Conservation (phyloP, 805 yeast genomes). For the Ogataea paradorogensis region DNA sequence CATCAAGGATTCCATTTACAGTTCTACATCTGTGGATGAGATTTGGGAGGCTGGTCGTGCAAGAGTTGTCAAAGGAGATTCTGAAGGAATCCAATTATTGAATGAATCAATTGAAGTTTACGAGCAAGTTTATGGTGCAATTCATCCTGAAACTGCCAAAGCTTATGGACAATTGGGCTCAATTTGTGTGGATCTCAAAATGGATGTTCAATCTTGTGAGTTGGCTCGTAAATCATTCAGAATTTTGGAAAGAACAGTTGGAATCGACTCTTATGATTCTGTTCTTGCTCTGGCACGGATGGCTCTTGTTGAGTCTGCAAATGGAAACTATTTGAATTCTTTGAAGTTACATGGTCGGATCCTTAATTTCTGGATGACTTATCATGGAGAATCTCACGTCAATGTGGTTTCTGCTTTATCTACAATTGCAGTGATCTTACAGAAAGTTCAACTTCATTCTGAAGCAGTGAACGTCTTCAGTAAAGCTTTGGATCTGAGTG, state of each 20-base stretch:
- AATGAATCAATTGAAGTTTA: slow-evolving; percentile 67
- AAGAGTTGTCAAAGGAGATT: slow-evolving; percentile 37
- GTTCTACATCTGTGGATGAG: slow-evolving; percentile 69
- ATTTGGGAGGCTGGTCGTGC: slow-evolving; percentile 60
- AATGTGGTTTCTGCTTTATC: slow-evolving; percentile 61
- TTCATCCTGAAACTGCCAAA: slow-evolving; percentile 76
- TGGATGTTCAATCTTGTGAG: slow-evolving; percentile 56
- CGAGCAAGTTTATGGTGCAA: slow-evolving; percentile 80
- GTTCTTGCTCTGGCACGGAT: slow-evolving; percentile 69
- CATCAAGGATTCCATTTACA: slow-evolving; percentile 67
- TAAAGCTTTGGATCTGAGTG: slow-evolving; percentile 51
- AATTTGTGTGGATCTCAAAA: slow-evolving; percentile 58
- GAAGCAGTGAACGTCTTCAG: slow-evolving; percentile 54
- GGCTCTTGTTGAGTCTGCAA: slow-evolving; percentile 65
- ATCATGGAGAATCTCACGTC: slow-evolving; percentile 68
- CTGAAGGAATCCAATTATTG: slow-evolving; percentile 61
- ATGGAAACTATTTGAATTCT: slow-evolving; percentile 57
- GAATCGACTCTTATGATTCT: slow-evolving; percentile 78
- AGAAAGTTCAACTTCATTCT: slow-evolving; percentile 44
- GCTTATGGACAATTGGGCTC: slow-evolving; percentile 66
- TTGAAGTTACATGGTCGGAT: slow-evolving; percentile 61
- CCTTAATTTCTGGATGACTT: slow-evolving; percentile 51
- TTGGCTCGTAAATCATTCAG: slow-evolving; percentile 66
- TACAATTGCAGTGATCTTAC: slow-evolving; percentile 59
- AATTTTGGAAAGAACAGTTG: slow-evolving; percentile 75